Base-by-base conservation (phyloP, 1,284 basidiomycete genomes). In the Peniophora sp. region DNA sequence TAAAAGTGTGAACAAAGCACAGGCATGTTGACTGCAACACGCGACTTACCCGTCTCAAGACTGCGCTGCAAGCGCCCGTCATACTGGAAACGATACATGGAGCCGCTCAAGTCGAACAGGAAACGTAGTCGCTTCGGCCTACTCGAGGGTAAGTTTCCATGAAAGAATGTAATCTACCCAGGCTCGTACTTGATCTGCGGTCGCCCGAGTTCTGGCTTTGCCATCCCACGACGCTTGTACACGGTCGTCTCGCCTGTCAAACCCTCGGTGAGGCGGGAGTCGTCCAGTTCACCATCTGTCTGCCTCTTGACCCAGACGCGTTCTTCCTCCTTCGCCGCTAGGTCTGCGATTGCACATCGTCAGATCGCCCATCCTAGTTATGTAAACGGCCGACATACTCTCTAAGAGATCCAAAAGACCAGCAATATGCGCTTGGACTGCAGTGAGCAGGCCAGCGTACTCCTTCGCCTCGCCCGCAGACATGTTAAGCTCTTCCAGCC, bases 71-170 rank as follows among this genome's bases (percentile, higher is more conserved):
- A 58, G 3, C 82, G 75, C 3, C 80, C 81, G 61, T 85, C 82
- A 52, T 83, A 81, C 55, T 85, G 82, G 68, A 85, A 85, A 3
- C 82, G 80, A 62, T 57, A 80, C 81, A 85, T 85, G 0, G 82
- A 85, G n/a, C 77, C 81, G 59, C 81, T 83, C 47, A 84, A 67
- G 59, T 85, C 82, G 57, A 85, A 84, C n/a, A 84, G 66, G 58
- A 85, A 83, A 35, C 80, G 69, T 52, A 85, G 79, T 22, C 81
- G 70, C 62, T 85, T 85, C 0, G 81, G 80, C 55, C 81, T 83
- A 50, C 23, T 25, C n/a, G 50, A 16, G 17, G 19, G 10, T 22
- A 38, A 24, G 19, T 23, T 44, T 50, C 8, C n/a, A 53, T 19
- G 35, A 32, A 46, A 19, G 14, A 16, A 2, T 36, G 41, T 19